These are phyloP conservation scores for Coemansia sp. DNA, from an alignment of 192 early-diverging fungal genomes.

Conservation along the genomic window DNA sequence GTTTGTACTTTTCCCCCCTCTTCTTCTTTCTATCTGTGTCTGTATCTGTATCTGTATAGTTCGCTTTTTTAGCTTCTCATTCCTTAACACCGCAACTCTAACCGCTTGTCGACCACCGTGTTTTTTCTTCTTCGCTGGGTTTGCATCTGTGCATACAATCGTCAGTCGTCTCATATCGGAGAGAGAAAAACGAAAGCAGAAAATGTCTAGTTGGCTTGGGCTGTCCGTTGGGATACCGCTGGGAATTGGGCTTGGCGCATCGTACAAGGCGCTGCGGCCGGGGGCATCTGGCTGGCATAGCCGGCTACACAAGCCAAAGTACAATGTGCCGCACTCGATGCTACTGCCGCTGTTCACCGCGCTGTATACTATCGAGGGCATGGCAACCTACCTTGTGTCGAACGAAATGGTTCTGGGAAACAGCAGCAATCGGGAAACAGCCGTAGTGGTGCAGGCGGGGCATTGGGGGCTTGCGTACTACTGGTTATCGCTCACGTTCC, in stretches of 20 bases:
- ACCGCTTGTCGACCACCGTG: no score
- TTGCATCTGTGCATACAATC: background rate
- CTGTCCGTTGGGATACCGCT: slow-evolving; percentile 40
- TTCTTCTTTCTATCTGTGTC: background rate
- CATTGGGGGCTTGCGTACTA: slow-evolving; percentile 45
- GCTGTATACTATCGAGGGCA: slow-evolving; percentile 33
- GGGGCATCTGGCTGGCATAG: slow-evolving; percentile 34
- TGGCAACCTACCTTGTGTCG: slow-evolving; percentile 31
- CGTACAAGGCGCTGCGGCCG: slow-evolving; percentile 26
- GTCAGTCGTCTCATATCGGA: background rate
- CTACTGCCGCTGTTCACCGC: slow-evolving; percentile 32
- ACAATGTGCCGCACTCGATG: slow-evolving; percentile 30
- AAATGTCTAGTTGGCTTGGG: slow-evolving; percentile 47
- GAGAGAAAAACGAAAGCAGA: background rate
- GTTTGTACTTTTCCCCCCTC: slow-evolving; percentile 6
- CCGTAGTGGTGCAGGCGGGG: slow-evolving; percentile 32
- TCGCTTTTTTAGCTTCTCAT: background rate
- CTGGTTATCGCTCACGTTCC: slow-evolving; percentile 46
- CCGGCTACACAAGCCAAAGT: slow-evolving; percentile 40
- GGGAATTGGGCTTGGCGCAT: slow-evolving; percentile 26
- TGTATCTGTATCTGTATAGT: background rate
- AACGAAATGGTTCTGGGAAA: slow-evolving; percentile 39
- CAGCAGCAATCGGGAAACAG: slow-evolving; percentile 16
- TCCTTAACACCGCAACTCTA: background rate
- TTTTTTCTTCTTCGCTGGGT: background rate